A percentile compares a stretch with the other conserved stretches of the same genome.
phyloP scores from a whole-genome alignment of 164 flowering plant genomes.

The Annona cherimola region DNA sequence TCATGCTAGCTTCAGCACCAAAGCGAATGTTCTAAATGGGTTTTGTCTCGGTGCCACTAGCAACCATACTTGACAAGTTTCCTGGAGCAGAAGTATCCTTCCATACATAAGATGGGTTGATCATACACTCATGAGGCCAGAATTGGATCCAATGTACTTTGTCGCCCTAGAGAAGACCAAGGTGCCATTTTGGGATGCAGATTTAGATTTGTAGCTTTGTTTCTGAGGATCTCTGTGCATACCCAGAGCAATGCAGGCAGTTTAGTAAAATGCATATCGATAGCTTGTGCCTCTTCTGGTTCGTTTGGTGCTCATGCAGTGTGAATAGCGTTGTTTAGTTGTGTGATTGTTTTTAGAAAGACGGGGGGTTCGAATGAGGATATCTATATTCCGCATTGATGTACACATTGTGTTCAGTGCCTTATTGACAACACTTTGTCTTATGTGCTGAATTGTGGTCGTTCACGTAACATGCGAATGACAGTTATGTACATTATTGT shows the following conservation, averaged over 20 bases:
- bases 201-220: neutral
- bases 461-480: too few species aligned
- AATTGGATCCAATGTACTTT: neutral
- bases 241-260: neutral
- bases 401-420: too few species aligned
- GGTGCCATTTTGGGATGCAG: neutral
- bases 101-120: neutral
- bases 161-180: neutral
- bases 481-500: too few species aligned
- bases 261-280: neutral
- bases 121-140: neutral
- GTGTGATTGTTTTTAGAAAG: too few species aligned
- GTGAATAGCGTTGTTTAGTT: too few species aligned
- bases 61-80: neutral
- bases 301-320: too few species aligned
- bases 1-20: slow-evolving; percentile 8
- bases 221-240: neutral
- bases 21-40: neutral
- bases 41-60: neutral
- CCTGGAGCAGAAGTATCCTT: neutral
- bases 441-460: too few species aligned
- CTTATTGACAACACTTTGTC: too few species aligned
- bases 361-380: too few species aligned
- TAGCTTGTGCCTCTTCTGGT: too few species aligned
- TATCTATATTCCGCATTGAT: too few species aligned